Percentiles rank a stretch among this genome's conserved stretches.
Conservation (phyloP, 208 protist genomes). For the Phytomonas sp. region DNA sequence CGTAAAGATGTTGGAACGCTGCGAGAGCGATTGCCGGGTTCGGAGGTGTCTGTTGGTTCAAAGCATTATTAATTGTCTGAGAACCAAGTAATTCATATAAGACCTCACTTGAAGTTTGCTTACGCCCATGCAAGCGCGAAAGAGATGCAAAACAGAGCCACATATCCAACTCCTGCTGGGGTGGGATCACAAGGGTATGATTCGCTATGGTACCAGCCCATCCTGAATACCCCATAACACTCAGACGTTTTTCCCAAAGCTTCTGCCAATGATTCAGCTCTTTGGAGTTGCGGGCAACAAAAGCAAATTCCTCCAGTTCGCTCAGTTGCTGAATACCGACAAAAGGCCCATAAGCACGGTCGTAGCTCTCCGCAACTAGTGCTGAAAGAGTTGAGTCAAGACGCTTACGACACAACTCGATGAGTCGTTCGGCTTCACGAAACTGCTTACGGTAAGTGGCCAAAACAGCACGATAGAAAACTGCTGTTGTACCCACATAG, state of each 20-base stretch:
- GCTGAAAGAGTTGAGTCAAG: slow-evolving; percentile 94
- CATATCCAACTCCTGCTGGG: slow-evolving; percentile 91
- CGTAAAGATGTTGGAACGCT: slow-evolving; percentile 81
- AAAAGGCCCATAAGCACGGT: slow-evolving; percentile 95
- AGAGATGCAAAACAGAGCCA: slow-evolving; percentile 97
- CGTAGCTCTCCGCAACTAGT: slow-evolving; percentile 96
- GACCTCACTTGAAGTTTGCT: slow-evolving; percentile 83
- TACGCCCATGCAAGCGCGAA: slow-evolving; percentile 83
- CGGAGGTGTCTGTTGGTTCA: slow-evolving; percentile 43
- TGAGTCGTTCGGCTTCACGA: slow-evolving; percentile 84
- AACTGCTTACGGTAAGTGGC: slow-evolving; percentile 66
- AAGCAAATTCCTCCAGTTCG: slow-evolving; percentile 97
- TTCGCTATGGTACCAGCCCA: slow-evolving; percentile 97
- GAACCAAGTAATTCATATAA: slow-evolving; percentile 80
- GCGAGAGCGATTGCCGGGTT: slow-evolving; percentile 68
- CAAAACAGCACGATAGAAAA: slow-evolving; percentile 90
- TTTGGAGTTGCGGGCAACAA: slow-evolving; percentile 63
- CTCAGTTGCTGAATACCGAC: slow-evolving; percentile 97
- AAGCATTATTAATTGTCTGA: slow-evolving; percentile 48
- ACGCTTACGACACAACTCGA: slow-evolving; percentile 82
- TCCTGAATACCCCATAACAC: slow-evolving; percentile 90
- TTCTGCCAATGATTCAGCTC: slow-evolving; percentile 72
- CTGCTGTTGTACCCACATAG: slow-evolving; percentile 79
- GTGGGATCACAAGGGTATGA: slow-evolving; percentile 90
- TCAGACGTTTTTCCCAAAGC: slow-evolving; percentile 77